Conservation (phyloP, 768 basidiomycete species). For the Lactarius sanguifluus region DNA sequence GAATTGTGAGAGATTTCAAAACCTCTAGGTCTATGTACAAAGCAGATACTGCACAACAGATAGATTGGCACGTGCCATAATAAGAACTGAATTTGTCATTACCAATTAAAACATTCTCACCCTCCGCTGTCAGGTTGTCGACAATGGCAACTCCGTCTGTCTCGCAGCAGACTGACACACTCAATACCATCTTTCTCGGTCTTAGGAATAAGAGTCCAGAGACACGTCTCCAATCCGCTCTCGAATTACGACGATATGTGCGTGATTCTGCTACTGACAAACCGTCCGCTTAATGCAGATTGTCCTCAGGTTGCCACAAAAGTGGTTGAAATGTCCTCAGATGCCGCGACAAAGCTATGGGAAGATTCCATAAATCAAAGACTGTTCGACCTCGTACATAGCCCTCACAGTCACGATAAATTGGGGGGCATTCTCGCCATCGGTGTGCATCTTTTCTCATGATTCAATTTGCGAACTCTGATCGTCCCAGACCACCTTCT, state of each 20-base stretch:
- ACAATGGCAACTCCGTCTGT: slow-evolving; percentile 63
- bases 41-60: too few relatives aligned
- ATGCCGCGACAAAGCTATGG: slow-evolving; percentile 80
- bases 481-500: slow-evolving; percentile 64
- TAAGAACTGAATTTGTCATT: neutral
- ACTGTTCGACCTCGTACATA: slow-evolving; percentile 82
- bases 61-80: neutral
- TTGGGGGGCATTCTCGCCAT: slow-evolving; percentile 88
- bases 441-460: slow-evolving; percentile 46
- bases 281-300: slow-evolving; percentile 14
- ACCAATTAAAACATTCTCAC: neutral
- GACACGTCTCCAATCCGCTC: slow-evolving; percentile 62
- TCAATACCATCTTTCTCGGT: slow-evolving; percentile 65
- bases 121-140: neutral
- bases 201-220: slow-evolving; percentile 67
- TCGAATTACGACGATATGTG: slow-evolving; percentile 75
- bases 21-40: too few relatives aligned
- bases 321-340: slow-evolving; percentile 78
- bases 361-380: slow-evolving; percentile 79
- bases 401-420: slow-evolving; percentile 73
- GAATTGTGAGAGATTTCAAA: too few relatives aligned
- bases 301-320: slow-evolving; percentile 61
- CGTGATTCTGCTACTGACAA: slow-evolving; percentile 32
- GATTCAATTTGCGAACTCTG: slow-evolving; percentile 14
- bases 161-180: slow-evolving; percentile 57